Evolutionary conservation across 1,284 basidiomycete genomes (phyloP).

Genomic region (Heterobasidion irregulare): DNA sequence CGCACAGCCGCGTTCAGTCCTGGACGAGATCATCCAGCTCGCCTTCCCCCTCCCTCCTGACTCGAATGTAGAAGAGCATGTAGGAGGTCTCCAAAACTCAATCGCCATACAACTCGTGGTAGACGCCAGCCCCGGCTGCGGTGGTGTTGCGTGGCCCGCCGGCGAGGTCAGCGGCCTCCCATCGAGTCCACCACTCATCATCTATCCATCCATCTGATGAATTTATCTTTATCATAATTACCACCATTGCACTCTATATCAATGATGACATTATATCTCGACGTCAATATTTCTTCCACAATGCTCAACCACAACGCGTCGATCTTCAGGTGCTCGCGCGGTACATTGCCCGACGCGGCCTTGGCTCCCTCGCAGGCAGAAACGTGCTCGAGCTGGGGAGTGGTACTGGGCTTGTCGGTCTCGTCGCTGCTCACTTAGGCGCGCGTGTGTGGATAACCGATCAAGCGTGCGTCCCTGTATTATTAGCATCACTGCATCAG

Average conservation of each 20-base stretch:
- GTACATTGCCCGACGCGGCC: constrained; percentile 58
- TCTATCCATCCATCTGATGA: neutral
- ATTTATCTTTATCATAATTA: too few relatives aligned
- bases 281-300: too few relatives aligned
- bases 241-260: too few relatives aligned
- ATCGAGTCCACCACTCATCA: neutral
- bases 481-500: neutral
- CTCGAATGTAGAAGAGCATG: neutral
- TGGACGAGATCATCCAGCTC: constrained; percentile 31
- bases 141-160: constrained; percentile 88
- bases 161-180: constrained; percentile 57
- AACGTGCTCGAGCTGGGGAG: constrained; percentile 78
- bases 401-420: constrained; percentile 87
- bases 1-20: constrained; percentile 45
- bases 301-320: neutral
- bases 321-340: constrained; percentile 58
- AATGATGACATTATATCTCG: neutral
- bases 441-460: constrained; percentile 77
- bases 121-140: constrained; percentile 82
- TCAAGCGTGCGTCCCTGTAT: constrained; percentile 59
- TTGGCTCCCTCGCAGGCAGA: constrained; percentile 39
- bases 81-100: neutral
- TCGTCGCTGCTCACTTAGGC: constrained; percentile 69
- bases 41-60: constrained; percentile 33
- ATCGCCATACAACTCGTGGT: constrained; percentile 47